Evolutionary conservation across 2,329 filamentous ascomycete genomes (phyloP).

Genomic region (Trichoderma sp.): DNA sequence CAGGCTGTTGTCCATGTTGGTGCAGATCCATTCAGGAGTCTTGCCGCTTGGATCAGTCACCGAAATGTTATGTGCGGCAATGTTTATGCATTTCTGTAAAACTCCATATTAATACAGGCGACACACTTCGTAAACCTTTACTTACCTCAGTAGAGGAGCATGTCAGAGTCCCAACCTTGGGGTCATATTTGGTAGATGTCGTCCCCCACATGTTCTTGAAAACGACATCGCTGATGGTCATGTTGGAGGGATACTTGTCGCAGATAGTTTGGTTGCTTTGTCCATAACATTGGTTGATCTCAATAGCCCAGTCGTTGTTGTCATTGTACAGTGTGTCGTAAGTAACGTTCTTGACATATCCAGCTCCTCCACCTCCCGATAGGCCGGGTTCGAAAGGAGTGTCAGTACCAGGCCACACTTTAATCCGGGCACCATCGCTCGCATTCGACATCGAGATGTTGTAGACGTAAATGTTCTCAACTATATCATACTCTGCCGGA

Average conservation of each 20-base stretch:
- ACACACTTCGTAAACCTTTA: background rate
- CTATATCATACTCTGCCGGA: background rate
- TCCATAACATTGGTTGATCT: constrained; percentile 8
- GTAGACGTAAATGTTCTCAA: background rate
- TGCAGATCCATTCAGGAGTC: constrained; percentile 2
- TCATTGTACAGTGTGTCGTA: background rate
- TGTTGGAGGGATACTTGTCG: background rate
- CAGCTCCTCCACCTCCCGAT: constrained; percentile 1
- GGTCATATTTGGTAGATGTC: background rate
- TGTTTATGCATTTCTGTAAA: background rate
- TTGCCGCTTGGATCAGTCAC: background rate
- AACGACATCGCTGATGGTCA: constrained; percentile 1
- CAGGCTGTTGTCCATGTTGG: background rate
- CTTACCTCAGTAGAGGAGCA: constrained; percentile 2
- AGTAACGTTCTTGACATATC: constrained; percentile 1
- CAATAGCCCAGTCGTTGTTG: constrained; percentile 11
- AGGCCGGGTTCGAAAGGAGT: constrained; percentile 2
- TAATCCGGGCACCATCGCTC: background rate
- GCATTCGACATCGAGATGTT: constrained; percentile 4
- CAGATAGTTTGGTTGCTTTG: constrained; percentile 8
- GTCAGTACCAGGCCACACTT: constrained; percentile 1
- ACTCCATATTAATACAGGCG: background rate
- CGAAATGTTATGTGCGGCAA: background rate
- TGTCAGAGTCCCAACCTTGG: background rate
- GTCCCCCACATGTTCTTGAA: constrained; percentile 9